Evolutionary conservation across 2,329 filamentous ascomycete species (phyloP).

Genomic region (Fusarium pseudonygamai): DNA sequence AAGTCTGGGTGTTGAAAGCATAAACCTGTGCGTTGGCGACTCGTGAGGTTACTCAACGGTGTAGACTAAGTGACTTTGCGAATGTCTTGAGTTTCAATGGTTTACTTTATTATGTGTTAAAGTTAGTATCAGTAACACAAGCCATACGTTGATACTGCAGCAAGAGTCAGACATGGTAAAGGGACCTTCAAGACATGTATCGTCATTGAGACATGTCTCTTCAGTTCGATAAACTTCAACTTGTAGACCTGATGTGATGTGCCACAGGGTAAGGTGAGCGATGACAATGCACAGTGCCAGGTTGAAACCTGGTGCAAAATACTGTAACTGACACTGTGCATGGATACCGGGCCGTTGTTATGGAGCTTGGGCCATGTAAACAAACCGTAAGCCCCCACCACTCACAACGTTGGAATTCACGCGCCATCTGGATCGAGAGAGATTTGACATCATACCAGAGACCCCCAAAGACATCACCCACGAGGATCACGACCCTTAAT

Average conservation of each 20-base stretch:
- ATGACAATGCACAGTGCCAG: neutral
- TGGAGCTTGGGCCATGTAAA: slow-evolving; percentile 46
- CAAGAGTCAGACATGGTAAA: neutral
- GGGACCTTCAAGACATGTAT: neutral
- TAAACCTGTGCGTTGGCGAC: too few relatives aligned
- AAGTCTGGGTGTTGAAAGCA: too few relatives aligned
- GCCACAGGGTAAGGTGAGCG: slow-evolving; percentile 3
- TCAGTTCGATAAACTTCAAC: neutral
- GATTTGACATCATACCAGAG: slow-evolving; percentile 46
- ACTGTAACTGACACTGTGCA: slow-evolving; percentile 11
- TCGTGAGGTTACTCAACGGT: neutral
- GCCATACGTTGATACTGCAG: too few relatives aligned
- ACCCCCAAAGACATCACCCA: slow-evolving; percentile 36
- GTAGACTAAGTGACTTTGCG: neutral
- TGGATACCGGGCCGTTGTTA: slow-evolving; percentile 27
- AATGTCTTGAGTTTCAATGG: neutral
- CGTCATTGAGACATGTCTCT: neutral
- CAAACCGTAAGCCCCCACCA: slow-evolving; percentile 40
- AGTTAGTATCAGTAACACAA: neutral
- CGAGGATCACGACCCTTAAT: slow-evolving; percentile 39
- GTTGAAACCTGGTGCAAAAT: accelerated
- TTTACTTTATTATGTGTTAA: neutral
- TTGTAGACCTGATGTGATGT: neutral
- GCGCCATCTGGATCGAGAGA: slow-evolving; percentile 28
- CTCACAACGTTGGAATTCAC: slow-evolving; percentile 32